phyloP scores from a whole-genome alignment of 352 stramenopile genomes.

The Phytophthora kernoviae region DNA sequence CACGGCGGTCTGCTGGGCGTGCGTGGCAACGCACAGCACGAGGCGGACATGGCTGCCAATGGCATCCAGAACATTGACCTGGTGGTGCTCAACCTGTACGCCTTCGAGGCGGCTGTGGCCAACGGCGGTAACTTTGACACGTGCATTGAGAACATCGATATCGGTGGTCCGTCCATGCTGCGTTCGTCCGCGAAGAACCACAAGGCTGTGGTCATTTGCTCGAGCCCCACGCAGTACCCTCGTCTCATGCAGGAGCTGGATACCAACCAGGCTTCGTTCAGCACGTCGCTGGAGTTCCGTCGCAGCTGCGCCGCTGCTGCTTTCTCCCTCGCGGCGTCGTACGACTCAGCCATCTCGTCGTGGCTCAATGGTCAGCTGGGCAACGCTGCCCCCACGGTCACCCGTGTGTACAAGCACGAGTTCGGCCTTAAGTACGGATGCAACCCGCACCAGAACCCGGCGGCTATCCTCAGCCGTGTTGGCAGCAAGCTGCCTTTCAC shows the following conservation, averaged over 20 bases:
- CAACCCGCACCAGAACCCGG: constrained; percentile 99
- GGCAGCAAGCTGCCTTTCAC: constrained; percentile 85
- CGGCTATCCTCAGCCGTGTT: constrained; percentile 75
- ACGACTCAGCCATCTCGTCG: constrained; percentile 97
- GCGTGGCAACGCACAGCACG: constrained; percentile 96
- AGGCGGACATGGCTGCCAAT: constrained; percentile 96
- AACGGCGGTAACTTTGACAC: constrained; percentile 94
- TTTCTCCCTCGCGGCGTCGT: constrained; percentile 87
- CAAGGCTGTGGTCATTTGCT: constrained; percentile 98
- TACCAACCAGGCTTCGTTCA: constrained; percentile 85
- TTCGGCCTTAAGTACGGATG: constrained; percentile 95
- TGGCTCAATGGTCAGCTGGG: constrained; percentile 96
- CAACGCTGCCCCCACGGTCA: constrained; percentile 69
- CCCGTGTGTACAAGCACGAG: constrained; percentile 96
- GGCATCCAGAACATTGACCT: constrained; percentile 98
- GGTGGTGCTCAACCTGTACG: constrained; percentile 99
- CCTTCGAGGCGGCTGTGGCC: constrained; percentile 98
- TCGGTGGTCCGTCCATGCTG: constrained; percentile 99
- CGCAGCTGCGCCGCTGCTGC: constrained; percentile 82
- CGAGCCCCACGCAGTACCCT: constrained; percentile 95
- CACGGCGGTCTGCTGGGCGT: constrained; percentile 98
- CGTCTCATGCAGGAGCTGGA: constrained; percentile 93
- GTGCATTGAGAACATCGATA: constrained; percentile 99
- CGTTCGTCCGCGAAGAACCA: constrained; percentile 99
- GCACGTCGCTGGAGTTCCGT: constrained; percentile 91